These are phyloP conservation scores for Strobilomyces echinocephalus DNA, from an alignment of 768 basidiomycete genomes.

Conservation along the genomic window DNA sequence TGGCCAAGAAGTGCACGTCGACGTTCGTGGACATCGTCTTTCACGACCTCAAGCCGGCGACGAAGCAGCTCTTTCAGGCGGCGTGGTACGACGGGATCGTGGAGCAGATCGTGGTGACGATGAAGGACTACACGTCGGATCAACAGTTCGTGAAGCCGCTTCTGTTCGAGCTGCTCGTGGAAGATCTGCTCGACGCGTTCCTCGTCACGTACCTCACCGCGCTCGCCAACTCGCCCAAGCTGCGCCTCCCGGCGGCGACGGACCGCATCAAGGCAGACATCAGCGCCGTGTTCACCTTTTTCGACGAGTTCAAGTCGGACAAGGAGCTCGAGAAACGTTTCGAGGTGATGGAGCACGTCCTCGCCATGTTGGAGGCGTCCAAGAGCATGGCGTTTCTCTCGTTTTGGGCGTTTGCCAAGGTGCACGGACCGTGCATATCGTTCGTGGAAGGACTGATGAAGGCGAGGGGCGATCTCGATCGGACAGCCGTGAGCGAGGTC, in stretches of 20 bases:
- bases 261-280: constrained; percentile 82
- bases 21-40: constrained; percentile 92
- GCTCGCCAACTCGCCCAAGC: constrained; percentile 75
- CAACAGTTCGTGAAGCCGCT: constrained; percentile 87
- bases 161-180: constrained; percentile 85
- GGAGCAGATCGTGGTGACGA: constrained; percentile 87
- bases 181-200: constrained; percentile 89
- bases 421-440: constrained; percentile 48
- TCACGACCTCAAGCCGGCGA: constrained; percentile 87
- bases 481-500: constrained; percentile 81
- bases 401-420: constrained; percentile 90
- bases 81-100: constrained; percentile 90
- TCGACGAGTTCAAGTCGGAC: constrained; percentile 68
- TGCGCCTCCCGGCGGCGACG: constrained; percentile 81
- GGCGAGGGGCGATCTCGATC: constrained; percentile 84
- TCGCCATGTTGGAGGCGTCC: constrained; percentile 78
- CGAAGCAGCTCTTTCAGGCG: constrained; percentile 76
- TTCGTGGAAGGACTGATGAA: constrained; percentile 92
- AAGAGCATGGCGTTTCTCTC: constrained; percentile 89
- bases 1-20: constrained; percentile 95
- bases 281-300: constrained; percentile 71
- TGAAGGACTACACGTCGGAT: constrained; percentile 95
- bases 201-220: constrained; percentile 87
- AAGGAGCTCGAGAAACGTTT: constrained; percentile 81
- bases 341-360: constrained; percentile 79